Evolutionary conservation across 495 filamentous ascomycete genomes (phyloP).

Genomic region (Hypoxylon crocopeplum): DNA sequence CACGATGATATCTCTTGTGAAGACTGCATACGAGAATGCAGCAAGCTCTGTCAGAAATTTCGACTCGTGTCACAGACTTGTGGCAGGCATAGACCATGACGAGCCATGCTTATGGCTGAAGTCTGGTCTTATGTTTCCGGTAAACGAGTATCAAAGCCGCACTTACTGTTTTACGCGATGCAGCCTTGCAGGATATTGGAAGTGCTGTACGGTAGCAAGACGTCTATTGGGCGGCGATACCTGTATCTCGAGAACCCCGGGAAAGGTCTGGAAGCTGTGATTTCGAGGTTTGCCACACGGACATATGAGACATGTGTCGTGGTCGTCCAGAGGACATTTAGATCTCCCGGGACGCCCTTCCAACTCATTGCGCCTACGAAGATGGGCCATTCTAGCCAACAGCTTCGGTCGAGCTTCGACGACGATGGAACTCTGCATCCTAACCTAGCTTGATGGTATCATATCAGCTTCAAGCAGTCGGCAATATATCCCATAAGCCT

Average conservation of each 20-base stretch:
- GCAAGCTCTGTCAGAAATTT: neutral
- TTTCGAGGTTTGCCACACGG: neutral
- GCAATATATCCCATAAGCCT: no score
- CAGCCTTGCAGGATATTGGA: neutral
- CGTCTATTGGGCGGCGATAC: neutral
- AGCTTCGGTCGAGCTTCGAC: no score
- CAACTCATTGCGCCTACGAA: no score
- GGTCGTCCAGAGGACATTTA: neutral
- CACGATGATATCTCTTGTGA: neutral
- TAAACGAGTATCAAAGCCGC: neutral
- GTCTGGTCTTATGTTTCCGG: neutral
- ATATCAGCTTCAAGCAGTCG: no score
- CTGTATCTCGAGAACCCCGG: neutral
- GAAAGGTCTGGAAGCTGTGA: neutral
- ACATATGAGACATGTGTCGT: neutral
- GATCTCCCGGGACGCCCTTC: neutral
- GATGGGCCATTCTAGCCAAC: no score
- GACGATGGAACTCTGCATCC: no score
- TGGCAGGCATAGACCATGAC: neutral
- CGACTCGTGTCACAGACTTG: neutral
- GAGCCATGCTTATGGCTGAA: slow-evolving; percentile 1
- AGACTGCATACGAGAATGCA: neutral
- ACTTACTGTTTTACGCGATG: neutral
- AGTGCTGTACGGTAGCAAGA: neutral
- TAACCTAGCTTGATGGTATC: no score